These are phyloP conservation scores for Hygrophorus russula DNA, from an alignment of 768 basidiomycete genomes.

Conservation along the genomic window DNA sequence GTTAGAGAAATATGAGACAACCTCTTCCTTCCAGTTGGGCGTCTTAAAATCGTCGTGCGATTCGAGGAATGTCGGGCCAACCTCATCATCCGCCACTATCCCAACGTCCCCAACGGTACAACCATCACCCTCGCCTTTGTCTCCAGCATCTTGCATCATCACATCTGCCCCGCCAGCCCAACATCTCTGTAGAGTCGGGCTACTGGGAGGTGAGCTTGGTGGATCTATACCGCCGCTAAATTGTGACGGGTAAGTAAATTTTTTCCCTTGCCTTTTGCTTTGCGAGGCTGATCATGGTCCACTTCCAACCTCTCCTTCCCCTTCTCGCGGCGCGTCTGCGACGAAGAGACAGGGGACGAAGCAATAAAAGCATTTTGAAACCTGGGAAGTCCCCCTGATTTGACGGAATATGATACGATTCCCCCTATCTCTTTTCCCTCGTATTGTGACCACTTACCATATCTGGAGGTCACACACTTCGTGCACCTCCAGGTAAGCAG, in stretches of 20 bases:
- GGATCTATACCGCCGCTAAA: not conserved
- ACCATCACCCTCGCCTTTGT: conserved; percentile 1
- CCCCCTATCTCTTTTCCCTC: too few species aligned
- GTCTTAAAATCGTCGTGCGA: conserved; percentile 24
- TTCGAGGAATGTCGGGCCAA: conserved; percentile 11
- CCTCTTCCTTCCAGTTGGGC: conserved; percentile 47
- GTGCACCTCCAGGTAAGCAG: too few species aligned
- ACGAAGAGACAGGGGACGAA: conserved; percentile 20
- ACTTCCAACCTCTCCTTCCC: conserved; percentile 4
- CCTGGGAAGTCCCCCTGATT: conserved; percentile 30
- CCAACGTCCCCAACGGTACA: conserved; percentile 24
- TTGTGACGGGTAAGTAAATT: conserved; percentile 6
- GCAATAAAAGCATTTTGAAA: conserved; percentile 44
- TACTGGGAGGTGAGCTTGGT: conserved; percentile 14
- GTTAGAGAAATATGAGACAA: conserved; percentile 16
- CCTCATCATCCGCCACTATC: conserved; percentile 21
- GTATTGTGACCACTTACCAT: too few species aligned
- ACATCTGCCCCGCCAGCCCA: conserved; percentile 13
- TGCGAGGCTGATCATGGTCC: conserved; percentile 5
- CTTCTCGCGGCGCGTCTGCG: conserved; percentile 2
- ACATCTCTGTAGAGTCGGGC: conserved; percentile 9
- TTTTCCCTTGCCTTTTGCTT: conserved; percentile 11
- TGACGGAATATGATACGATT: too few species aligned
- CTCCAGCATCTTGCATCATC: not conserved
- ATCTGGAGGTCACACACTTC: too few species aligned